Percentiles rank a stretch among this genome's conserved stretches.
These are phyloP conservation scores for Nitzschia sp. DNA, from an alignment of 108 stramenopile genomes.

Conservation along the genomic window DNA sequence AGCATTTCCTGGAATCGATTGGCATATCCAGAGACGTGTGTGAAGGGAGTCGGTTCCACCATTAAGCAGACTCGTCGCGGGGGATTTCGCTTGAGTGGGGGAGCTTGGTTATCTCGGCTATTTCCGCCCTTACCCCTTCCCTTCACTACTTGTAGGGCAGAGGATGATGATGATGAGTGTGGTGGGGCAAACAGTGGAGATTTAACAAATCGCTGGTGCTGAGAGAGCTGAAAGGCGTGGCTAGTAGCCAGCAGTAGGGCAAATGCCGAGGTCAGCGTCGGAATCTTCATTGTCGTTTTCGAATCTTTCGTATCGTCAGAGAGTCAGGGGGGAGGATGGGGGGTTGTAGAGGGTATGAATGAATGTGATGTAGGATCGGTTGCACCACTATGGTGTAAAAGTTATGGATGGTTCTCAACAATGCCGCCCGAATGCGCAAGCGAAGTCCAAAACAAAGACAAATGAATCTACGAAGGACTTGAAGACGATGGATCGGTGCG, in stretches of 20 bases:
- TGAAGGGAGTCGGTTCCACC: slow-evolving; percentile 94
- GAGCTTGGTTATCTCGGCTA: slow-evolving; percentile 18
- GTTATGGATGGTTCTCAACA: too few species aligned
- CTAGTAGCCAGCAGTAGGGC: neutral
- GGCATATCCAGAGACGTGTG: slow-evolving; percentile 95
- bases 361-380: too few species aligned
- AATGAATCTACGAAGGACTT: neutral
- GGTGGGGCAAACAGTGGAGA: neutral
- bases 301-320: too few species aligned
- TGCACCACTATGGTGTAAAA: too few species aligned
- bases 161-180: neutral
- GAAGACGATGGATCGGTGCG: neutral
- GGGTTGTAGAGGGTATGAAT: too few species aligned
- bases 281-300: slow-evolving; percentile 2
- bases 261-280: neutral
- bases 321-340: too few species aligned
- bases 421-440: too few species aligned
- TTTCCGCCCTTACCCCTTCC: neutral
- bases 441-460: neutral
- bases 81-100: slow-evolving; percentile 57
- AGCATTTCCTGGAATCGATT: slow-evolving; percentile 98
- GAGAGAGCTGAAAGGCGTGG: slow-evolving; percentile 1
- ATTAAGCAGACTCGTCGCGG: slow-evolving; percentile 77
- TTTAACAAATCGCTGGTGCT: neutral
- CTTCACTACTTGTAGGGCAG: neutral